Base-by-base conservation (phyloP, 108 stramenopile species). In the Aureococcus anophagefferens region DNA sequence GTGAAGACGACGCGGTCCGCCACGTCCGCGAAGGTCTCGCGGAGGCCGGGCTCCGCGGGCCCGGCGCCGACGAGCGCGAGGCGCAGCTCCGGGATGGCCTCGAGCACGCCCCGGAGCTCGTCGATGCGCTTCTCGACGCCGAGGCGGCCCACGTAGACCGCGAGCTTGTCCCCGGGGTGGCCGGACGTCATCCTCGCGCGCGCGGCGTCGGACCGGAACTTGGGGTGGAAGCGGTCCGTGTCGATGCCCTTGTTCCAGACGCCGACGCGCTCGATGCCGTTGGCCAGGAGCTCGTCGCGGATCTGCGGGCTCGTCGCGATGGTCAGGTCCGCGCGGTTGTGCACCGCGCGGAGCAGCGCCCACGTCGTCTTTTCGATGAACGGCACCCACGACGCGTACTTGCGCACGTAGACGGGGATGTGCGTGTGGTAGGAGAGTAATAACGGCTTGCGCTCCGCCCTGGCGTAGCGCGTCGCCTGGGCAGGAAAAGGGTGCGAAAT, bases 241-340 rank as follows among this genome's bases (percentile, higher is more conserved):
- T 93, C 91, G 81, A 93, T 93, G 11, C 94, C 94, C 83, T 93
- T 95, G 5, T 91, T 66, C 94, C 94, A 95, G 28, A 95, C 94
- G 30, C 93, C 95, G 32, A 95, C 92, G 28, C 94, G 81, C 28
- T 88, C 86, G 36, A 98, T 85, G 25, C 96, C 96, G 68, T 93
- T 83, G 17, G 40, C 74, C 33, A 59, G 72, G 67, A 98, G 68
- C 83, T 96, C 90, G 33, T 88, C 75, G 75, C 86, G 79, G 80
- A 98, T 85, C 82, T 95, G 96, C 15, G 94, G 94, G 68, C 83
- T 85, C 17, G 96, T 98, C 29, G 89, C 89, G 36, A 98, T 74
- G 16, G 93, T 95, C 67, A 96, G 75, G 81, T 98, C 95, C 44
- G 96, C 96, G 33, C 91, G 78, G 64, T 80, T 77, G 71, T 95